Conservation (phyloP, 345 rosid species). For the Acer negundo region DNA sequence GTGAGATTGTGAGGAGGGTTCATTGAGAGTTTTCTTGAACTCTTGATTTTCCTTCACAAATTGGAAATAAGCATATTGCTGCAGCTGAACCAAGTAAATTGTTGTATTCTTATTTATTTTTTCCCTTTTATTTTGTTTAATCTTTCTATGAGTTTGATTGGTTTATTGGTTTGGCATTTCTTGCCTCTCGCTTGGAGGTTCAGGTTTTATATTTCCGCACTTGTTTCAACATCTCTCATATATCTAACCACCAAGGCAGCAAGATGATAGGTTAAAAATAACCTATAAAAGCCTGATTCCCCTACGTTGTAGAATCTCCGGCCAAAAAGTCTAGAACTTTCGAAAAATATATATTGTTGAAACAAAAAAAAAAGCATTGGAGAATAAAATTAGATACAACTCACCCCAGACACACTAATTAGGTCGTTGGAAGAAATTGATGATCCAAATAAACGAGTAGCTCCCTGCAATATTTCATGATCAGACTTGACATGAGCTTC, state of each 20-base stretch:
- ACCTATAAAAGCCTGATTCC: not conserved
- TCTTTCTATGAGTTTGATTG: too few species aligned
- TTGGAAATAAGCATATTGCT: too few species aligned
- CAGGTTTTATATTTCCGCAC: too few species aligned
- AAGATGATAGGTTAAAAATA: conserved; percentile 17
- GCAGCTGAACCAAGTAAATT: too few species aligned
- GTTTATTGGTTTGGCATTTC: too few species aligned
- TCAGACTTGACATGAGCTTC: conserved; percentile 13
- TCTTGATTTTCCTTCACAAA: too few species aligned
- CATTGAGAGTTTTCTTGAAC: too few species aligned
- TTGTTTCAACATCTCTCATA: not conserved
- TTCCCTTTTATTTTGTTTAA: too few species aligned
- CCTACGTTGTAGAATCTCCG: not conserved
- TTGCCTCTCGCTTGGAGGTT: too few species aligned
- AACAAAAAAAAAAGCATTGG: not conserved
- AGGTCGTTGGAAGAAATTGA: conserved; percentile 78
- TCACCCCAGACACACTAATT: conserved; percentile 84
- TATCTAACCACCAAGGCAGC: not conserved
- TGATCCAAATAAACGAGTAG: conserved; percentile 91
- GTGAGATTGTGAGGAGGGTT: too few species aligned
- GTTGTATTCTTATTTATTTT: too few species aligned
- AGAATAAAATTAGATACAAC: conserved; percentile 27
- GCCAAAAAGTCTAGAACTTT: not conserved
- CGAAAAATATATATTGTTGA: not conserved
- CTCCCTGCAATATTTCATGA: conserved; percentile 69